These are phyloP conservation scores for Oryza rufipogon DNA, from an alignment of 176 grass and related monocot genomes.

Conservation along the genomic window DNA sequence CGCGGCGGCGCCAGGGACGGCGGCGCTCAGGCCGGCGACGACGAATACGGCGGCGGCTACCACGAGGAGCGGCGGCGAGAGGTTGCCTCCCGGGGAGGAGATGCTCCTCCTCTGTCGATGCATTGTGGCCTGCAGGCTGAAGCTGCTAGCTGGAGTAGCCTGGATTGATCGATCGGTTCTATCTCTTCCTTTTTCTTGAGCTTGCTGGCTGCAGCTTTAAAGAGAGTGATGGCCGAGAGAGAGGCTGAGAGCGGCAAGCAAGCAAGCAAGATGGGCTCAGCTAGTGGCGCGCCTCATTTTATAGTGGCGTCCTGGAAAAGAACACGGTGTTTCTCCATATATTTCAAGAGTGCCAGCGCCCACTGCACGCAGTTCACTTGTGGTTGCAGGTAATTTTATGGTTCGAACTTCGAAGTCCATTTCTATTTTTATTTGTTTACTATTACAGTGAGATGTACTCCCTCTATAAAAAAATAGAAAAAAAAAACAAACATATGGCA, in stretches of 20 bases:
- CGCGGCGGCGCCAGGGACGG: constrained; percentile 26
- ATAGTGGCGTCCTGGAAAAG: background rate
- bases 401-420: too few relatives aligned
- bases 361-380: too few relatives aligned
- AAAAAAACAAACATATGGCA: too few relatives aligned
- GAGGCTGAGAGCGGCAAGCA: too few relatives aligned
- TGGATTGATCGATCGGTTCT: background rate
- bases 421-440: too few relatives aligned
- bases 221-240: constrained; percentile 26
- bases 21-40: constrained; percentile 4
- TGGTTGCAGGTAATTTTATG: too few relatives aligned
- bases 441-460: too few relatives aligned
- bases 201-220: constrained; percentile 35
- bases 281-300: background rate
- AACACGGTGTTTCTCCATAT: background rate
- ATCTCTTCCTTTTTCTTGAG: constrained; percentile 8
- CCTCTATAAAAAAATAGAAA: too few relatives aligned
- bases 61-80: constrained; percentile 24
- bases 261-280: background rate
- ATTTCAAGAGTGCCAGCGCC: constrained; percentile 39
- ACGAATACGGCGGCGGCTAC: background rate
- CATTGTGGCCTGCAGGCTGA: background rate
- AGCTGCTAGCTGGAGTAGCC: constrained; percentile 1
- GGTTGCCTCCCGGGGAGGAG: constrained; percentile 38
- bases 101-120: constrained; percentile 31